phyloP scores from a whole-genome alignment of 345 rosid genomes.

The Brassica juncea region DNA sequence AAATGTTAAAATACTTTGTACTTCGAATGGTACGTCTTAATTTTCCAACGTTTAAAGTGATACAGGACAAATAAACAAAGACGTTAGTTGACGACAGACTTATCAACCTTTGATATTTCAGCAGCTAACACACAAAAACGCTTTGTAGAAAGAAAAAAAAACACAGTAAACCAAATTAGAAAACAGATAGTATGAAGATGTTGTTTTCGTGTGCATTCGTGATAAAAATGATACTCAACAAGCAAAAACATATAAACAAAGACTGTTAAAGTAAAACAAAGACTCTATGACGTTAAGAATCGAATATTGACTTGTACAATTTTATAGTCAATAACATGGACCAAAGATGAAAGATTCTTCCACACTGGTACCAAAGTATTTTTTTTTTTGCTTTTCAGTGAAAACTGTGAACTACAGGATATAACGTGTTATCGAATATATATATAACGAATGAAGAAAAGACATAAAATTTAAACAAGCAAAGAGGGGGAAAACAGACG shows the following conservation, averaged over 20 bases:
- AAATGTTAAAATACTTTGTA: neutral
- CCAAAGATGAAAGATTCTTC: slow-evolving; percentile 23
- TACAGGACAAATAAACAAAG: slow-evolving; percentile 3
- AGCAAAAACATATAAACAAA: neutral
- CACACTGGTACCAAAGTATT: slow-evolving; percentile 1
- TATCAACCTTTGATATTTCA: neutral
- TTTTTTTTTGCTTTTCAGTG: neutral
- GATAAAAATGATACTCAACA: neutral
- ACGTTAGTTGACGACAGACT: neutral
- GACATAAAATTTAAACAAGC: neutral
- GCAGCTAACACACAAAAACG: neutral
- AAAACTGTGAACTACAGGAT: neutral
- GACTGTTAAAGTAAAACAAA: neutral
- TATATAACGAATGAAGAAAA: too few relatives aligned
- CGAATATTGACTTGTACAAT: neutral
- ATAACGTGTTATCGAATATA: neutral
- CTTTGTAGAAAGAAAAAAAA: neutral
- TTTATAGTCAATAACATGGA: slow-evolving; percentile 4
- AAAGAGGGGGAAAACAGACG: neutral
- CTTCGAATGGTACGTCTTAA: neutral
- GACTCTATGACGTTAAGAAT: neutral
- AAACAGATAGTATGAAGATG: neutral
- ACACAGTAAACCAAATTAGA: neutral
- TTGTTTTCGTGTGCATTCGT: neutral
- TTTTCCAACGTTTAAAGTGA: slow-evolving; percentile 1